A percentile compares a stretch with the other conserved stretches of the same genome.
Evolutionary conservation across 495 filamentous ascomycete genomes (phyloP).

Genomic region (Trichoderma reesei): DNA sequence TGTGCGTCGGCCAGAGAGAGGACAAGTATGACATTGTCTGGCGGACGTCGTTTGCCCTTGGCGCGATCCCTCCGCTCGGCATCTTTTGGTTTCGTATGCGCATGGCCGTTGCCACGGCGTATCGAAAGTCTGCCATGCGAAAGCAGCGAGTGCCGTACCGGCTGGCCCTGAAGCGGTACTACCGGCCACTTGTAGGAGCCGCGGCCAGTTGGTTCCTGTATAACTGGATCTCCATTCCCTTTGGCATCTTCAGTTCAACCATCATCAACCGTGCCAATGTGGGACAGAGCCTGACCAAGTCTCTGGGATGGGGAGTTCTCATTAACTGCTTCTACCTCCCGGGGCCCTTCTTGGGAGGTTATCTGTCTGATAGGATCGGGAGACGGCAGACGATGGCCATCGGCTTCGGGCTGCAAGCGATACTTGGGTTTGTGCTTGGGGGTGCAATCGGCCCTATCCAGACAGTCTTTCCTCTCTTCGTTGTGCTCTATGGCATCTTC

Average conservation of each 20-base stretch:
- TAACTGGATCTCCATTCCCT: conserved; percentile 40
- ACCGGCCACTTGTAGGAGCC: conserved; percentile 39
- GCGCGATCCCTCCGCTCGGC: conserved; percentile 25
- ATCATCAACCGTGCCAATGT: conserved; percentile 34
- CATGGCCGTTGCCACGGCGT: conserved; percentile 43
- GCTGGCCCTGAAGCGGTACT: conserved; percentile 37
- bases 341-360: conserved; percentile 37
- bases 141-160: conserved; percentile 37
- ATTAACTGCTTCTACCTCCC: conserved; percentile 43
- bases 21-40: neutral
- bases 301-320: conserved; percentile 36
- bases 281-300: conserved; percentile 32
- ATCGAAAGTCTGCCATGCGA: conserved; percentile 36
- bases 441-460: conserved; percentile 35
- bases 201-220: conserved; percentile 45
- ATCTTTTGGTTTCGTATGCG: conserved; percentile 45
- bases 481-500: conserved; percentile 45
- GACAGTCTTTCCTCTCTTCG: conserved; percentile 36
- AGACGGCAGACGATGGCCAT: conserved; percentile 38
- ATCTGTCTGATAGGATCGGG: conserved; percentile 40
- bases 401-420: conserved; percentile 31
- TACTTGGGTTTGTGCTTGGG: conserved; percentile 40
- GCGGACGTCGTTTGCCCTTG: neutral
- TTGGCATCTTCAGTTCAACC: conserved; percentile 40
- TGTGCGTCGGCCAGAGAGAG: neutral